These are phyloP conservation scores for Coemansia sp. DNA, from an alignment of 192 early-diverging fungal genomes.

Conservation along the genomic window DNA sequence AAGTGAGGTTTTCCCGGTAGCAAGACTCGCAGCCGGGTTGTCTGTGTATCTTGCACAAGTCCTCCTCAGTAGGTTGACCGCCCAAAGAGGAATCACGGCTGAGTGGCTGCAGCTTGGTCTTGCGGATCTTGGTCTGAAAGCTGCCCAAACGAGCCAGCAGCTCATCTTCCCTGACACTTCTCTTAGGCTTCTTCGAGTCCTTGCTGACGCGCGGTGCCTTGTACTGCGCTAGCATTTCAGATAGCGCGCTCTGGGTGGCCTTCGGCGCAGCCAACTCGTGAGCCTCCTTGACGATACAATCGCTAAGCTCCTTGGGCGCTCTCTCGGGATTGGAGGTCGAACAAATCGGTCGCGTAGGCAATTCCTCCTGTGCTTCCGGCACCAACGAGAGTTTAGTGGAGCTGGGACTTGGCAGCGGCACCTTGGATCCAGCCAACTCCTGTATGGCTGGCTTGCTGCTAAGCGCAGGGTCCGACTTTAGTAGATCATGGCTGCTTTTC, in stretches of 20 bases:
- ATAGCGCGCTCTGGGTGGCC: not conserved
- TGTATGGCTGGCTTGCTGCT: conserved; percentile 5
- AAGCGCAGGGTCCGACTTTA: conserved; percentile 31
- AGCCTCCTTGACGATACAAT: not conserved
- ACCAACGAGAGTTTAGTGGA: not conserved
- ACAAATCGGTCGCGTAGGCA: not conserved
- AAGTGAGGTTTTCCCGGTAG: conserved; percentile 1
- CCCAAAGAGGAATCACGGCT: conserved; percentile 7
- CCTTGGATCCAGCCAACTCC: not conserved
- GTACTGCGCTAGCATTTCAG: conserved; percentile 23
- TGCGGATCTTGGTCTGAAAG: conserved; percentile 57
- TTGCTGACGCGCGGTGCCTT: not conserved
- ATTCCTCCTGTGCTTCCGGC: not conserved
- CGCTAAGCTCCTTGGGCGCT: not conserved
- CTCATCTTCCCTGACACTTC: conserved; percentile 46
- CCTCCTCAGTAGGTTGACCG: conserved; percentile 41
- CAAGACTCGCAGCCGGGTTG: conserved; percentile 75
- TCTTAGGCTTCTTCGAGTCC: conserved; percentile 18
- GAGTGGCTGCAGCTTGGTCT: conserved; percentile 51
- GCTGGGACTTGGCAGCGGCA: not conserved
- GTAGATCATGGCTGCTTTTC: conserved; percentile 81
- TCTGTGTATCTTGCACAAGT: conserved; percentile 69
- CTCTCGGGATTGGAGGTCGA: not conserved
- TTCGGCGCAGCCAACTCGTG: not conserved
- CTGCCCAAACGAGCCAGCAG: conserved; percentile 49